Evolutionary conservation across 306 rosid genomes (phyloP).

Genomic region (Cicer cuneatum): DNA sequence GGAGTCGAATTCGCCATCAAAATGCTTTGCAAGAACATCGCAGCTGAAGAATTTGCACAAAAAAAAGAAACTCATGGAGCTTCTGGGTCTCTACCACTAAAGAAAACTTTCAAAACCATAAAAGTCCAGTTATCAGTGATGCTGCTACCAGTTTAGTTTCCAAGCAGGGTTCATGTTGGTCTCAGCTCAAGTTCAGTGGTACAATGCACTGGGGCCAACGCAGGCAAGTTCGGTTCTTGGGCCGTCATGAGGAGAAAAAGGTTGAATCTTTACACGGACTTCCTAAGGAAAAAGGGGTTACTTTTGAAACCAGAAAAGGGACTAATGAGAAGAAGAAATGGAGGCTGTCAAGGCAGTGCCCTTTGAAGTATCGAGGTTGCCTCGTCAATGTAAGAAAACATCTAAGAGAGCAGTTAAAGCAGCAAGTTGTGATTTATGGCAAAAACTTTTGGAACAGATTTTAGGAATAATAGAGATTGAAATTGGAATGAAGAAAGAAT

Average conservation of each 20-base stretch:
- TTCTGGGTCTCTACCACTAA: constrained; percentile 64
- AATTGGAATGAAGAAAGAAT: too few relatives aligned
- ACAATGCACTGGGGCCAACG: constrained; percentile 85
- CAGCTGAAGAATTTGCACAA: constrained; percentile 53
- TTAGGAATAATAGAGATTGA: too few relatives aligned
- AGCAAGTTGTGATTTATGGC: constrained; percentile 40
- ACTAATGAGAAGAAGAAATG: constrained; percentile 14
- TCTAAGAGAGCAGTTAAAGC: constrained; percentile 46
- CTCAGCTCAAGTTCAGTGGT: constrained; percentile 65
- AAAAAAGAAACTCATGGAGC: constrained; percentile 57
- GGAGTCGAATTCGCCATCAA: constrained; percentile 55
- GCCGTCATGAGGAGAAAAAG: constrained; percentile 55
- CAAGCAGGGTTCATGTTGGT: constrained; percentile 71
- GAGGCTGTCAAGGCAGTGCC: constrained; percentile 38
- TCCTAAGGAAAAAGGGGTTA: constrained; percentile 17
- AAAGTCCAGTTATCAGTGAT: constrained; percentile 40
- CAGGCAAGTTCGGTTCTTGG: constrained; percentile 65
- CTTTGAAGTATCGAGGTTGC: constrained; percentile 32
- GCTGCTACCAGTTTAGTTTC: constrained; percentile 41
- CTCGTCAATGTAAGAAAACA: constrained; percentile 54
- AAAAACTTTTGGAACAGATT: too few relatives aligned
- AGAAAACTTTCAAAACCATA: constrained; percentile 14
- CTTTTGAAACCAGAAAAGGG: constrained; percentile 11
- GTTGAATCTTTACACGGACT: constrained; percentile 43
- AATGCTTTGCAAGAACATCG: constrained; percentile 60